Evolutionary conservation across 192 early-diverging fungal species (phyloP).

Genomic region (Entomortierella beljakovae): DNA sequence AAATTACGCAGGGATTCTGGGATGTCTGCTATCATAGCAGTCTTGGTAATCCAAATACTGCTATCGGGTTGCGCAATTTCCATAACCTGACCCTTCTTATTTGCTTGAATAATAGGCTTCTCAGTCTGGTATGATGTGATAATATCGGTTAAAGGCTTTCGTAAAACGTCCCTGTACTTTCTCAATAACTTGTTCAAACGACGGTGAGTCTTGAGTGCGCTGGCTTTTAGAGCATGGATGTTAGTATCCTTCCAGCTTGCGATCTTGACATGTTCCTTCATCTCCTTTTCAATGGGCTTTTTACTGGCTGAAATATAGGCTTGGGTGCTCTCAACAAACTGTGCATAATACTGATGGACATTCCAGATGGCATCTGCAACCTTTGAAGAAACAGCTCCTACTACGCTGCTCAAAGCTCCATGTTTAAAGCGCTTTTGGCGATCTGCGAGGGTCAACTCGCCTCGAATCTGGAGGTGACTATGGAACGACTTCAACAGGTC

Average conservation of each 20-base stretch:
- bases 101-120: constrained; percentile 39
- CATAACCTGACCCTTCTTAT: constrained; percentile 53
- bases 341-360: constrained; percentile 82
- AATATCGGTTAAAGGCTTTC: constrained; percentile 77
- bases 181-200: constrained; percentile 93
- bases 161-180: constrained; percentile 83
- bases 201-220: constrained; percentile 91
- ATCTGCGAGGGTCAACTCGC: constrained; percentile 36
- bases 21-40: constrained; percentile 31
- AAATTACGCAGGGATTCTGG: constrained; percentile 15
- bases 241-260: constrained; percentile 98
- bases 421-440: constrained; percentile 46
- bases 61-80: constrained; percentile 48
- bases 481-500: constrained; percentile 75
- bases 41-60: constrained; percentile 56
- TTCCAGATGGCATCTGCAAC: constrained; percentile 74
- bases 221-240: constrained; percentile 88
- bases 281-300: constrained; percentile 86
- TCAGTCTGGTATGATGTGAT: constrained; percentile 65
- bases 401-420: constrained; percentile 30
- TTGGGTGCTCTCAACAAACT: constrained; percentile 72
- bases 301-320: constrained; percentile 67
- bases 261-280: constrained; percentile 94
- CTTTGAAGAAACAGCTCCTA: constrained; percentile 36
- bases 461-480: constrained; percentile 60